Conservation (phyloP, 441 rosid species). For the Gossypium aridum region DNA sequence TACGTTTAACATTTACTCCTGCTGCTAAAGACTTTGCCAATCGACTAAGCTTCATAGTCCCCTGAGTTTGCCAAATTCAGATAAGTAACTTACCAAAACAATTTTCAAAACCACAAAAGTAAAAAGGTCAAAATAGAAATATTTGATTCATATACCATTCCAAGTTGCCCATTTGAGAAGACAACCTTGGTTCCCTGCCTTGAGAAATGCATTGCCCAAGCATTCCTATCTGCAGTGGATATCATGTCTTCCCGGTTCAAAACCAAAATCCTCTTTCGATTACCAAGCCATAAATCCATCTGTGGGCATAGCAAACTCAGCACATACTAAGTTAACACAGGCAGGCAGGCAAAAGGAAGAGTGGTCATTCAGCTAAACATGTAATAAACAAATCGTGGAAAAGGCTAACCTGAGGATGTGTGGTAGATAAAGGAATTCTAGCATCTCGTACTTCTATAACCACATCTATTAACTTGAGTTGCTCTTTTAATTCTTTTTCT, state of each 20-base stretch:
- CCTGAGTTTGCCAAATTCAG: slow-evolving; percentile 39
- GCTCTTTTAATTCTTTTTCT: slow-evolving; percentile 83
- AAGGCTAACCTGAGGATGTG: slow-evolving; percentile 68
- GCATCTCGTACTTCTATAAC: slow-evolving; percentile 93
- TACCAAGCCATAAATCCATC: slow-evolving; percentile 94
- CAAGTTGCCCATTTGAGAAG: slow-evolving; percentile 71
- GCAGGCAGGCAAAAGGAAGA: neutral
- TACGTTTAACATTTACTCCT: slow-evolving; percentile 70
- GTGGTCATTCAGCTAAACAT: neutral
- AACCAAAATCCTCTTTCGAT: slow-evolving; percentile 82
- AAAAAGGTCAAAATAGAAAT: neutral
- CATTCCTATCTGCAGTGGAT: slow-evolving; percentile 76
- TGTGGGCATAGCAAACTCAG: slow-evolving; percentile 19
- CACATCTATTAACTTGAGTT: slow-evolving; percentile 91
- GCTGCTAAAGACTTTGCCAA: slow-evolving; percentile 68
- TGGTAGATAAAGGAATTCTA: slow-evolving; percentile 81
- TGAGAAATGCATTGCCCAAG: slow-evolving; percentile 84
- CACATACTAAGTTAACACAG: neutral
- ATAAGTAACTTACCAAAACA: slow-evolving; percentile 2
- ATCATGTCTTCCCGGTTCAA: slow-evolving; percentile 95
- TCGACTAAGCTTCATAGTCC: slow-evolving; percentile 71
- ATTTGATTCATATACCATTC: slow-evolving; percentile 46
- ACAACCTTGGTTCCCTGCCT: slow-evolving; percentile 70
- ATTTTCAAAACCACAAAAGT: slow-evolving; percentile 8
- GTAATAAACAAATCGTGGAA: neutral